phyloP scores from a whole-genome alignment of 2,329 filamentous ascomycete species.

The Trichoderma oligosporum region DNA sequence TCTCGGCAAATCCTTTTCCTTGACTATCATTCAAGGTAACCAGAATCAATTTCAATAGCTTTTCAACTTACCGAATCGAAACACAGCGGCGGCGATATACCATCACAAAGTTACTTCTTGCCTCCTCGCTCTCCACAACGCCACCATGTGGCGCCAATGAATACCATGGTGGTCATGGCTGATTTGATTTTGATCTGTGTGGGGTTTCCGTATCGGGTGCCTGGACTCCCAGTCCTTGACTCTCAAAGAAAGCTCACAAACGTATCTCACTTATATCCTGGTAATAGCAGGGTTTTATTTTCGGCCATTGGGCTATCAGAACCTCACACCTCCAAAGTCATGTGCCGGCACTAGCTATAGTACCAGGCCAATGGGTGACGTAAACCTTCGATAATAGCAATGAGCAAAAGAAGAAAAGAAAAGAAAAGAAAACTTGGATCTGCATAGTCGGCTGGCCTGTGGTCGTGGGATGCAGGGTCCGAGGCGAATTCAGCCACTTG shows the following conservation, averaged over 20 bases:
- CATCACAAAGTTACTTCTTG: background rate
- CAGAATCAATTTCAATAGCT: background rate
- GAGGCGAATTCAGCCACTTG: constrained; percentile 3
- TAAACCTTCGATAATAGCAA: background rate
- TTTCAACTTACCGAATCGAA: background rate
- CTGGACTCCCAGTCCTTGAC: background rate
- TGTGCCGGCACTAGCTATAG: constrained; percentile 4
- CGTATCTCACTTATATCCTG: background rate
- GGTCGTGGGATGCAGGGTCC: constrained; percentile 2
- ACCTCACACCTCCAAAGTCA: background rate
- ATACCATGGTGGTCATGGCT: too few species aligned
- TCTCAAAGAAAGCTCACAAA: background rate
- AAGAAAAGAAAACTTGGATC: background rate
- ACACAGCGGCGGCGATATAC: background rate
- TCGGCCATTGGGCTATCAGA: background rate
- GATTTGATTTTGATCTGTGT: background rate
- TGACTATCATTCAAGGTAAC: too few species aligned
- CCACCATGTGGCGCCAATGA: constrained; percentile 13
- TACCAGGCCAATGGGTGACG: background rate
- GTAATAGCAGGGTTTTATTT: background rate
- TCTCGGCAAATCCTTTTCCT: too few species aligned
- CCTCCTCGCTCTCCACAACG: constrained; percentile 1
- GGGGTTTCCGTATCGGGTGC: background rate
- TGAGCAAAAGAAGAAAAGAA: background rate
- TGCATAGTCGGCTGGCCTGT: background rate